Evolutionary conservation across 2,329 filamentous ascomycete genomes (phyloP).

Genomic region (Colletotrichum tropicicola): DNA sequence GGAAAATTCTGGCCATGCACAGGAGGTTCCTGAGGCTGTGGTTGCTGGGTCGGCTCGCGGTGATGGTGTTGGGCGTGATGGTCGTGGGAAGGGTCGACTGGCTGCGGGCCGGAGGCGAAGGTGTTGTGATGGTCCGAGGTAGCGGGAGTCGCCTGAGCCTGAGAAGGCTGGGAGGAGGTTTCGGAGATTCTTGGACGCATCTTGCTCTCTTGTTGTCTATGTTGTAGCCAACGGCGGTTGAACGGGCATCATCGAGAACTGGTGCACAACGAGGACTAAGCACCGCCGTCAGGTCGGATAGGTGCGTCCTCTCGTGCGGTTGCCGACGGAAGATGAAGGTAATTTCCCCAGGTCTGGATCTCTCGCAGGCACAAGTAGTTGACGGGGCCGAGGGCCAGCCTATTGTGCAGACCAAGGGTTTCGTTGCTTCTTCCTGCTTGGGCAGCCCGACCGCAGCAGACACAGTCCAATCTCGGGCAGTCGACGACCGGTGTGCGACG

Average conservation of each 20-base stretch:
- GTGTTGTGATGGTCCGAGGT: constrained; percentile 22
- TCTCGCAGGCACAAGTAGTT: constrained; percentile 1
- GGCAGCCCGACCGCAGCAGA: background rate
- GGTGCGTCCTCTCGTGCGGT: constrained; percentile 2
- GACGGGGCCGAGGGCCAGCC: background rate
- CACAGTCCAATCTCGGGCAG: constrained; percentile 4
- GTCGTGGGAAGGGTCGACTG: constrained; percentile 9
- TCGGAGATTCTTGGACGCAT: constrained; percentile 27
- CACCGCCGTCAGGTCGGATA: constrained; percentile 7
- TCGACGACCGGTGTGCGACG: constrained; percentile 5
- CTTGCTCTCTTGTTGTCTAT: constrained; percentile 16
- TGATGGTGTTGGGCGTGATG: constrained; percentile 3
- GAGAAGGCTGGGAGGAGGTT: constrained; percentile 20
- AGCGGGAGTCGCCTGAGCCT: constrained; percentile 18
- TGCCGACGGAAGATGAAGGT: background rate
- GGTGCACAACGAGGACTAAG: background rate
- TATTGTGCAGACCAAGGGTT: background rate
- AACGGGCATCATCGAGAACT: constrained; percentile 18
- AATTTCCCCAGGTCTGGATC: background rate
- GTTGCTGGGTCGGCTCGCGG: constrained; percentile 14
- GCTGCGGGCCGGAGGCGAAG: constrained; percentile 12
- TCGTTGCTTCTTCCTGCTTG: background rate
- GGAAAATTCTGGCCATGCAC: background rate
- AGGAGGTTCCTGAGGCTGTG: background rate
- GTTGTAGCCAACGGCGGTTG: constrained; percentile 15